Conservation (phyloP, 2,329 filamentous ascomycete genomes). For the Talaromyces albobiverticillius region DNA sequence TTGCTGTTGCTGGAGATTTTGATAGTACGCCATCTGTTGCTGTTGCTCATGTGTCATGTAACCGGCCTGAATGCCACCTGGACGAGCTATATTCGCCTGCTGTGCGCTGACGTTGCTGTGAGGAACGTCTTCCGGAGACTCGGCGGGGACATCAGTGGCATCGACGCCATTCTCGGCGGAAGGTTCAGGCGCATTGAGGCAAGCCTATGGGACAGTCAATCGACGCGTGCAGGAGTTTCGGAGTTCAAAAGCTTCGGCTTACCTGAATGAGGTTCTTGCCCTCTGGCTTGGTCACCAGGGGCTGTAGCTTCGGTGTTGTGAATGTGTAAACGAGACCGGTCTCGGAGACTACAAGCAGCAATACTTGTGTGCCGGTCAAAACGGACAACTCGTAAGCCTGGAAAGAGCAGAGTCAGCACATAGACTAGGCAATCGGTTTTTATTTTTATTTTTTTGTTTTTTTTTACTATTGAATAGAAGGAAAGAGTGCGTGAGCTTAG, state of each 20-base stretch:
- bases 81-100: constrained; percentile 62
- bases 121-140: constrained; percentile 86
- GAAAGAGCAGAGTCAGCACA: constrained; percentile 11
- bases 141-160: constrained; percentile 67
- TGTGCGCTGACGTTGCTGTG: constrained; percentile 72
- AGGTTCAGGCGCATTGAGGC: constrained; percentile 92
- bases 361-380: constrained; percentile 93
- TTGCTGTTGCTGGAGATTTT: constrained; percentile 68
- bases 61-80: constrained; percentile 68
- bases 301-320: constrained; percentile 96
- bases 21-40: constrained; percentile 78
- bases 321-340: constrained; percentile 98
- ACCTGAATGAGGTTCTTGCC: constrained; percentile 99
- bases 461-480: not conserved
- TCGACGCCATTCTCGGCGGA: constrained; percentile 78
- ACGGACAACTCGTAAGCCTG: constrained; percentile 97
- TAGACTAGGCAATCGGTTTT: not conserved
- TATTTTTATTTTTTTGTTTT: not conserved
- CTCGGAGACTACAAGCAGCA: constrained; percentile 94
- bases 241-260: constrained; percentile 42
- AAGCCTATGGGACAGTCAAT: constrained; percentile 64
- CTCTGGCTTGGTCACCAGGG: constrained; percentile 95
- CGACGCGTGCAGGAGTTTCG: not conserved
- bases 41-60: constrained; percentile 66
- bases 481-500: not conserved